Base-by-base conservation (phyloP, 2,329 filamentous ascomycete genomes). In the Stachybotrys echinatus region DNA sequence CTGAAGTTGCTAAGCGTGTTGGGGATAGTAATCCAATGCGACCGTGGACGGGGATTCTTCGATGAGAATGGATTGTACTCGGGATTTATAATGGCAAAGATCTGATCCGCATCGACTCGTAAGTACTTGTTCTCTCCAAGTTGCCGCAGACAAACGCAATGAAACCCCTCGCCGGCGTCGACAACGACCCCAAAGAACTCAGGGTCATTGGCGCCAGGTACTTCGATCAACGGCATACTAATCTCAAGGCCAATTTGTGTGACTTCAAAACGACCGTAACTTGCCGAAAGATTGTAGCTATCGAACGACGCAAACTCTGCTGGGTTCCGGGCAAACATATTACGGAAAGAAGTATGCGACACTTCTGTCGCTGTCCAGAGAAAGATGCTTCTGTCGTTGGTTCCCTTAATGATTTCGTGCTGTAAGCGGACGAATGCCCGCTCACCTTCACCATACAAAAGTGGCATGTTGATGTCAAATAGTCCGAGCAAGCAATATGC, bases 331-430 rank as follows among this genome's bases (percentile, higher is more conserved):
- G 31, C 31, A 37, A 37, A 37, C 31, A 37, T 37, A 17, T 37
- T 37, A 37, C 31, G 31, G 17, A 37, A 37, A 37, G 31, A 10
- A 37, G 31, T 37, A 17, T 17, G 17, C 31, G 31, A 37, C 31
- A 6, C 71, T 75, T 42, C 19, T 42, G 39, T 18, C 19, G 44
- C 45, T 17, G 48, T 49, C 50, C 50, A 52, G 2, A 45, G 39
- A 38, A 52, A 44, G 14, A 52, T 48, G 21, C 50, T 52, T 34
- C 39, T 10, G 43, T 52, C 50, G 14, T 52, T 46, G 7, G 47
- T 46, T 19, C 43, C 43, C 22, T 46, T 23, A 12, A 50, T 44
- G n/a, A 51, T 48, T 20, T 51, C 45, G n/a, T 51, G 45, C 21
- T 50, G 49, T 21, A 50, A 42, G 12, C 44, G 46, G 17, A 37